phyloP scores from a whole-genome alignment of 2,329 filamentous ascomycete genomes.

The Neonectria sp. region DNA sequence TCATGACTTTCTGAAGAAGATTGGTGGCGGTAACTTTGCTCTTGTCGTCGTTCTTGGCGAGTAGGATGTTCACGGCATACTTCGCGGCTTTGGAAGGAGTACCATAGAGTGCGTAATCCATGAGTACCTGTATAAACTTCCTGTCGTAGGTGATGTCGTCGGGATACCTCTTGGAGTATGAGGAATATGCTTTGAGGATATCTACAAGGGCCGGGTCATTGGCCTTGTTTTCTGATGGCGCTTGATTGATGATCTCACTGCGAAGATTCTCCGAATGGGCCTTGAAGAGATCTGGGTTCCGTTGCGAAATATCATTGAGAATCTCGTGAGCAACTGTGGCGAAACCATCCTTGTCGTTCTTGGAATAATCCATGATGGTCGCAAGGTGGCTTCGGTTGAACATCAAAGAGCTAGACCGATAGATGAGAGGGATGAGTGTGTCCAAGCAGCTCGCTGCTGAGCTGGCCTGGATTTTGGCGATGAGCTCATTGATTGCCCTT shows the following conservation, averaged over 20 bases:
- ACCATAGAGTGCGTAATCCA: constrained; percentile 87
- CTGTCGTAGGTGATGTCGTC: constrained; percentile 86
- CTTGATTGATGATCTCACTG: constrained; percentile 85
- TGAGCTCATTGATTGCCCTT: constrained; percentile 91
- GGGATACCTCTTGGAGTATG: constrained; percentile 89
- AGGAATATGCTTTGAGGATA: constrained; percentile 93
- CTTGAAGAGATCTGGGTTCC: constrained; percentile 91
- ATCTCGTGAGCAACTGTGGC: constrained; percentile 88
- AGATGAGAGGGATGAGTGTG: constrained; percentile 85
- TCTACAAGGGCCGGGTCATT: constrained; percentile 87
- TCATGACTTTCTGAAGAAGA: constrained; percentile 81
- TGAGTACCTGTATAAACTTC: constrained; percentile 85
- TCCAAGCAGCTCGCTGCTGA: constrained; percentile 79
- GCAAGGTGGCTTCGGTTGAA: constrained; percentile 97
- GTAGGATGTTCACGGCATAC: constrained; percentile 91
- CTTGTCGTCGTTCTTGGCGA: constrained; percentile 81
- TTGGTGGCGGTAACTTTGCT: constrained; percentile 87
- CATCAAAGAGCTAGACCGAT: constrained; percentile 85
- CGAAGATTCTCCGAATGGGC: constrained; percentile 93
- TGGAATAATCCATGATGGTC: constrained; percentile 89
- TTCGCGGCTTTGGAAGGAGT: constrained; percentile 88
- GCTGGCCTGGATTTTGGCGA: constrained; percentile 82
- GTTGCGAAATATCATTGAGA: constrained; percentile 91
- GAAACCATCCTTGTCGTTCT: constrained; percentile 85
- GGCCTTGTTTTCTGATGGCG: constrained; percentile 76